Conservation (phyloP, 1,284 basidiomycete species). For the Tremellales sp. region DNA sequence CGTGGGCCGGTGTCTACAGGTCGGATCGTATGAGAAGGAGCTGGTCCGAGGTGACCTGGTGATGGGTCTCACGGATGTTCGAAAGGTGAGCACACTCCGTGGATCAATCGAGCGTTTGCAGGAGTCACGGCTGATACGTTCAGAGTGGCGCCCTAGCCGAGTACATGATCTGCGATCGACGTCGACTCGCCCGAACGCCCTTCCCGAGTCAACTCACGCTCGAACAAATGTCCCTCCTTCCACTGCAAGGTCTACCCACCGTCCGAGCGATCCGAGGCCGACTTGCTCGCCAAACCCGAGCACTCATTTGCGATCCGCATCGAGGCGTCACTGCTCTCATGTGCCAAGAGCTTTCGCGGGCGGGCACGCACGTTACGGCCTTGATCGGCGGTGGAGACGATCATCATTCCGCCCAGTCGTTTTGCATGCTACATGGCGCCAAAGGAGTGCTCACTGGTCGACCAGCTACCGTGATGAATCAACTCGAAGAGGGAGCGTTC, state of each 20-base stretch:
- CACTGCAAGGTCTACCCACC: slow-evolving; percentile 68
- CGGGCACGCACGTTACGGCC: slow-evolving; percentile 41
- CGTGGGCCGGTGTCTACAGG: slow-evolving; percentile 71
- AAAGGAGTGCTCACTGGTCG: slow-evolving; percentile 41
- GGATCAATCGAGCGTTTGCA: background rate
- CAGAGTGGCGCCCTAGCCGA: slow-evolving; percentile 77
- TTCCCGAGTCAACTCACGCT: slow-evolving; percentile 52
- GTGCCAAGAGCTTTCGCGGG: slow-evolving; percentile 62
- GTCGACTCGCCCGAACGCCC: slow-evolving; percentile 67
- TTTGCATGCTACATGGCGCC: slow-evolving; percentile 40
- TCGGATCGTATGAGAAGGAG: slow-evolving; percentile 72
- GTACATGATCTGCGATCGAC: slow-evolving; percentile 73
- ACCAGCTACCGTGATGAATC: slow-evolving; percentile 36
- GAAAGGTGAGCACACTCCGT: slow-evolving; percentile 58
- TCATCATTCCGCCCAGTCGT: slow-evolving; percentile 23
- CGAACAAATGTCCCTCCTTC: slow-evolving; percentile 74
- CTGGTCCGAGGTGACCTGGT: slow-evolving; percentile 75
- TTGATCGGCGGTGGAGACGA: slow-evolving; percentile 38
- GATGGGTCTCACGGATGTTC: slow-evolving; percentile 67
- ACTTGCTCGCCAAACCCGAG: slow-evolving; percentile 49
- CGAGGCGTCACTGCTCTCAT: slow-evolving; percentile 70
- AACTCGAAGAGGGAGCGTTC: slow-evolving; percentile 51
- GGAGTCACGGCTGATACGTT: background rate
- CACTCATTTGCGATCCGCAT: slow-evolving; percentile 68
- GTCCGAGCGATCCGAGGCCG: slow-evolving; percentile 67